phyloP scores from a whole-genome alignment of 345 rosid genomes.

The Eucalyptus sideroxylon region DNA sequence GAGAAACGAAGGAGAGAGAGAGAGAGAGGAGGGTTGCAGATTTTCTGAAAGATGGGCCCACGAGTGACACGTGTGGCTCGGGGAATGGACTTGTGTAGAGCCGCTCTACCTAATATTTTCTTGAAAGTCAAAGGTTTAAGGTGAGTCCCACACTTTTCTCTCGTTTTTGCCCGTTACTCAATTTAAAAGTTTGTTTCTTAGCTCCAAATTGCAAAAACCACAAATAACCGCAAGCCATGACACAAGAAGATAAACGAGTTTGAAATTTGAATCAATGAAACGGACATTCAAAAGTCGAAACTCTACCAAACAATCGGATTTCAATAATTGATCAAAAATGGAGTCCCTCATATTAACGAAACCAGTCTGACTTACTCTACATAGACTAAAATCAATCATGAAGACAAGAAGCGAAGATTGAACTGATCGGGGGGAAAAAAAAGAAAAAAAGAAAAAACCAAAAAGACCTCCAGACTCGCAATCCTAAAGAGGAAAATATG shows the following conservation, averaged over 20 bases:
- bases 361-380: background rate
- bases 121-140: background rate
- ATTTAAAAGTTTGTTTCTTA: background rate
- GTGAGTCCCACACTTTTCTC: background rate
- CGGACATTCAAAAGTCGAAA: background rate
- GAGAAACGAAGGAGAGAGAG: no score
- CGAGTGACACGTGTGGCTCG: no score
- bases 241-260: background rate
- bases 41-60: no score
- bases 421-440: no score
- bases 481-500: no score
- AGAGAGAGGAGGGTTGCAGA: no score
- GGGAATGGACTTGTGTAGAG: no score
- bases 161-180: background rate
- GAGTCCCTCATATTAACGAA: background rate
- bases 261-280: background rate
- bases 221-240: background rate
- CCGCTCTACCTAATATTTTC: no score
- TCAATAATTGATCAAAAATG: background rate
- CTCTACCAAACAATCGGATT: background rate
- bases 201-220: background rate
- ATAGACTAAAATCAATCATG: no score
- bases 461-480: no score
- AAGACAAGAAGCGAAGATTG: no score
- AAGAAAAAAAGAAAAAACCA: no score